Evolutionary conservation across 148 eudicot genomes (phyloP), one percentile per base, ranked within the genome.

Genomic region (Amaranthus cruentus): DNA sequence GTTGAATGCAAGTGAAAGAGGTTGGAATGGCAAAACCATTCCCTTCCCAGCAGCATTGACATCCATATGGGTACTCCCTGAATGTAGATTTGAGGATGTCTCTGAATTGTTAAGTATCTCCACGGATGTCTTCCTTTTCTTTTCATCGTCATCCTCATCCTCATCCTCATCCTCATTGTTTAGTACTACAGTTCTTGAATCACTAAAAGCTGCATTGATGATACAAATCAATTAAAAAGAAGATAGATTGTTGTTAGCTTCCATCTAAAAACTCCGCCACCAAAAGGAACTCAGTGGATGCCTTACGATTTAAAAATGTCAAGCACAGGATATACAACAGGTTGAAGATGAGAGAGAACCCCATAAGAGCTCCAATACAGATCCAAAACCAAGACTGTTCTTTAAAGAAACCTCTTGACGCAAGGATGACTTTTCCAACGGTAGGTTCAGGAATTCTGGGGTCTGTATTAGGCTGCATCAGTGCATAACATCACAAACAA

Each of bases 361-460:
- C 92, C 43, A 90, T 43, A 15, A 90, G 87, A 65, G 87, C 92
- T 73, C 84, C 92, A 69, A 88, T 68, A 70, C 90, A 80, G 56
- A 90, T 87, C 88, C 90, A 88, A 80, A 73, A 90, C 92, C 87
- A 85, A 66, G 82, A 81, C 44, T 85, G 86, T 14, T 88, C 75
- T 14, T 81, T 87, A 64, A 72, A 84, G 74, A 91, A 87, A 62
- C 93, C 88, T 82, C 96, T 83, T 28, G 91, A 73, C 46, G 78
- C 76, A 57, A 92, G 92, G 57, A 92, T 82, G 64, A 78, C 88
- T 80, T 79, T 81, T 53, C 97, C 97, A 50, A 92, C 58, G 0
- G 97, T 90, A 65, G 92, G 68, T 71, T 80, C 88, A 66, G 73
- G 13, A 62, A 89, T 81, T 79, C 89, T 82, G n/a, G 75, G 72